Evolutionary conservation across 306 rosid species (phyloP).

Genomic region (Sindora glabra): DNA sequence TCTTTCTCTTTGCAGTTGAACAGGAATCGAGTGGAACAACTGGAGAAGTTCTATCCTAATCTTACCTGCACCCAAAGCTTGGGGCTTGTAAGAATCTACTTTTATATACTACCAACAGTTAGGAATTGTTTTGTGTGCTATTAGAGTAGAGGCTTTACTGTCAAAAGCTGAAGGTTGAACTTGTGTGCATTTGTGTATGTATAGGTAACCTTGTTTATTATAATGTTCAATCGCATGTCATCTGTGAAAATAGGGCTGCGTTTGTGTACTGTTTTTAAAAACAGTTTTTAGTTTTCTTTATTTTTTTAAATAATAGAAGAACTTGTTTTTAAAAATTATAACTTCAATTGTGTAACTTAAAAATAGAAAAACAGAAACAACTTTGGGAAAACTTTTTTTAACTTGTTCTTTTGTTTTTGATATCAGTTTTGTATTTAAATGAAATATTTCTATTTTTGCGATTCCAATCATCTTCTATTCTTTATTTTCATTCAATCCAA

Average conservation of each 20-base stretch:
- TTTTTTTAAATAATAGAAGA: too few species aligned
- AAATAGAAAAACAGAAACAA: too few species aligned
- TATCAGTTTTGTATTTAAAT: too few species aligned
- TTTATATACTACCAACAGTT: conserved; percentile 5
- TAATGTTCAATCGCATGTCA: conserved; percentile 5
- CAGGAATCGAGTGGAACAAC: conserved; percentile 69
- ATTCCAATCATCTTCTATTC: too few species aligned
- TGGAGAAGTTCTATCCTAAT: conserved; percentile 85
- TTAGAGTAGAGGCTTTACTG: not conserved
- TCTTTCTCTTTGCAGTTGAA: conserved; percentile 58
- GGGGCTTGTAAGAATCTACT: conserved; percentile 63
- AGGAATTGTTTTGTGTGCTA: conserved; percentile 5
- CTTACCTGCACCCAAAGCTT: conserved; percentile 83
- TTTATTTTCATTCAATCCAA: too few species aligned
- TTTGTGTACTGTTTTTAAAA: too few species aligned
- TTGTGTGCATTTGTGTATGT: not conserved
- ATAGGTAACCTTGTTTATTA: not conserved
- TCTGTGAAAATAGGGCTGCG: not conserved
- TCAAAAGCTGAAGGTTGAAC: not conserved
- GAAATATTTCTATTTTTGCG: too few species aligned
- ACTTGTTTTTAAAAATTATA: too few species aligned
- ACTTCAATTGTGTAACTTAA: too few species aligned
- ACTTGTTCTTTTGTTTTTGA: too few species aligned
- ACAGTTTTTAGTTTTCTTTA: too few species aligned
- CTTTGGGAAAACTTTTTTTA: too few species aligned